Evolutionary conservation across 2,329 filamentous ascomycete genomes (phyloP).

Genomic region (Bipolaris oryzae): DNA sequence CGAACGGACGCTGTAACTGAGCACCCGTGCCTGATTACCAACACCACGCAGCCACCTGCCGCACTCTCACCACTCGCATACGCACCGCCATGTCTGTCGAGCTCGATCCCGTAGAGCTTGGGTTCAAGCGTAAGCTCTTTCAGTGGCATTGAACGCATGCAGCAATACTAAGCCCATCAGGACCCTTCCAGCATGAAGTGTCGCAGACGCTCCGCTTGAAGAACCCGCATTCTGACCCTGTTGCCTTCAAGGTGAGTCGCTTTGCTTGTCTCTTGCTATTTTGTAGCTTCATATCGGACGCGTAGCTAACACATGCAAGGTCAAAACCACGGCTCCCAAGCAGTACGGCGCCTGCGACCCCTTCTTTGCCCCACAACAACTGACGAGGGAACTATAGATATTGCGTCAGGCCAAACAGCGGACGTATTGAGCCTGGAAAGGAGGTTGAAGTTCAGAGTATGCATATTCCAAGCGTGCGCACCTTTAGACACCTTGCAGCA

Average conservation of each 20-base stretch:
- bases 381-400: constrained; percentile 67
- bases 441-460: constrained; percentile 91
- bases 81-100: constrained; percentile 82
- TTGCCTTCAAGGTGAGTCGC: constrained; percentile 68
- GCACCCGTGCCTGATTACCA: constrained; percentile 38
- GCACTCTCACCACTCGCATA: constrained; percentile 18
- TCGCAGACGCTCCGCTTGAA: constrained; percentile 65
- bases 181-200: constrained; percentile 69
- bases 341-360: constrained; percentile 69
- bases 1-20: constrained; percentile 21
- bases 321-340: constrained; percentile 98
- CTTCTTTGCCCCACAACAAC: constrained; percentile 20
- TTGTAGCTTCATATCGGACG: neutral
- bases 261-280: neutral
- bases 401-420: constrained; percentile 95
- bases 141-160: neutral
- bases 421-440: constrained; percentile 87
- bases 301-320: constrained; percentile 59
- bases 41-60: constrained; percentile 25
- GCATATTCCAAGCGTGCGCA: constrained; percentile 31
- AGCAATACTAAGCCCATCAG: constrained; percentile 48
- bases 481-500: constrained; percentile 17
- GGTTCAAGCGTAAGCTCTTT: constrained; percentile 80
- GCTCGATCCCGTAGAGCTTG: constrained; percentile 87
- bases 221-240: constrained; percentile 63